Conservation (phyloP, 2,329 filamentous ascomycete genomes). For the Dothideomycetes sp. region DNA sequence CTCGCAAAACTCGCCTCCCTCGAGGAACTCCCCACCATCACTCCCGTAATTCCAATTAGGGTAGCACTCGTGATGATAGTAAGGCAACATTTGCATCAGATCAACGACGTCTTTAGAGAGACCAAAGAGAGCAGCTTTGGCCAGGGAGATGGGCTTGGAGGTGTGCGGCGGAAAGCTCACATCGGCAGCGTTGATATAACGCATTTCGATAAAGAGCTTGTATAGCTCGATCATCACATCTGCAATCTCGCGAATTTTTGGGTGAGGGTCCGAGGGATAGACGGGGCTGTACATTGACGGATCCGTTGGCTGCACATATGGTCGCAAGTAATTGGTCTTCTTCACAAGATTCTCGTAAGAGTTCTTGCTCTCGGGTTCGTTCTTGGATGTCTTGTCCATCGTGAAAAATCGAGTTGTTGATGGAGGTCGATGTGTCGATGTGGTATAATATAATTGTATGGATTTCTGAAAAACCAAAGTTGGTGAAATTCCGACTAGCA, state of each 20-base stretch:
- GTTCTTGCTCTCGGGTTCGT: too few species aligned
- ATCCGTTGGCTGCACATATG: too few species aligned
- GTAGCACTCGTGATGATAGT: not conserved
- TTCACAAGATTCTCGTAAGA: too few species aligned
- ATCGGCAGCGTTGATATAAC: not conserved
- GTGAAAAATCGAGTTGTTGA: too few species aligned
- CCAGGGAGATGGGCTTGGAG: not conserved
- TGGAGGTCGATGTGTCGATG: too few species aligned
- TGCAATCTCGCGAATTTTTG: constrained; percentile 7
- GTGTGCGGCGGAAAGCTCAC: constrained; percentile 9
- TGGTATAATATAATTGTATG: too few species aligned
- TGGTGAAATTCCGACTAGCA: too few species aligned
- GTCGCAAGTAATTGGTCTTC: too few species aligned
- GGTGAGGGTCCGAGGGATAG: not conserved
- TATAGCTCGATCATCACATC: constrained; percentile 6
- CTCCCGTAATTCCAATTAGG: constrained; percentile 7
- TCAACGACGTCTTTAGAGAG: constrained; percentile 12
- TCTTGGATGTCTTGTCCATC: too few species aligned
- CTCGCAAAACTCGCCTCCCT: constrained; percentile 9
- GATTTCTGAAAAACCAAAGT: too few species aligned
- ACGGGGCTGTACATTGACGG: constrained; percentile 1
- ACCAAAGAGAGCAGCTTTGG: constrained; percentile 2
- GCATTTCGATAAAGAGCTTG: constrained; percentile 9
- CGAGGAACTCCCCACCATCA: constrained; percentile 3
- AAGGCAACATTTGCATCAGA: constrained; percentile 11